Evolutionary conservation across 164 flowering plant genomes (phyloP), one percentile per base, ranked within the genome.

Genomic region (Aristolochia contorta): DNA sequence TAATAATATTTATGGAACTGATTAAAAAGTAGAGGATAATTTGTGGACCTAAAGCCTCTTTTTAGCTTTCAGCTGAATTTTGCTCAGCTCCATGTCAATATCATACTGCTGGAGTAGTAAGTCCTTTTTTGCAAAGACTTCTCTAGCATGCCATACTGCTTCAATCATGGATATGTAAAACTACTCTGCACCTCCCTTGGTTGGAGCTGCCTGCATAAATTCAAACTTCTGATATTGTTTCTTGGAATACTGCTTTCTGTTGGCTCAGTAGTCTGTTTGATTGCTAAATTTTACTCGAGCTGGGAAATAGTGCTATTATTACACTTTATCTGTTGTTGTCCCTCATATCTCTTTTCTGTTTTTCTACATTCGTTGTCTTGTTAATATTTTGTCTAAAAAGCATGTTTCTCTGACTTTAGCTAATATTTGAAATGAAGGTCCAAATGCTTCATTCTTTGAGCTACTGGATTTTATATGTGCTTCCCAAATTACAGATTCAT

Each of bases 401-500:
- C 23, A 2, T 50, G 14, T 8, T 53, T 23, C 25, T 21, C 25
- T 53, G 27, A 10, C 25, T 21, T 5, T 22, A 0, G 27, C 30
- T 16, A 16, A 12, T 23, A 53, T 53, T 53, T 53, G 13, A n/a
- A 12, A 49, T 76, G 60, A 77, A 93, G 97, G 97, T 59, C 72
- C 74, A 13, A 75, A 81, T 25, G 71, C 87, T 45, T 68, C 93
- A 45, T 47, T 87, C 63, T 60, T 55, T 12, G 96, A 75, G 69
- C 67, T 92, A 58, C 71, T 85, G 21, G 96, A 89, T 66, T 85
- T 82, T 41, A 80, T 92, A 51, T 67, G 57, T 74, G 96, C 93
- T 78, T 93, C 96, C 80, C 93, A 86, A 71, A 69, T 83, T 75
- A 77, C 87, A n/a, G 80, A 74, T 73, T 82, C 72, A 30, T 75